phyloP scores from a whole-genome alignment of 345 rosid genomes.

The Populus alba region DNA sequence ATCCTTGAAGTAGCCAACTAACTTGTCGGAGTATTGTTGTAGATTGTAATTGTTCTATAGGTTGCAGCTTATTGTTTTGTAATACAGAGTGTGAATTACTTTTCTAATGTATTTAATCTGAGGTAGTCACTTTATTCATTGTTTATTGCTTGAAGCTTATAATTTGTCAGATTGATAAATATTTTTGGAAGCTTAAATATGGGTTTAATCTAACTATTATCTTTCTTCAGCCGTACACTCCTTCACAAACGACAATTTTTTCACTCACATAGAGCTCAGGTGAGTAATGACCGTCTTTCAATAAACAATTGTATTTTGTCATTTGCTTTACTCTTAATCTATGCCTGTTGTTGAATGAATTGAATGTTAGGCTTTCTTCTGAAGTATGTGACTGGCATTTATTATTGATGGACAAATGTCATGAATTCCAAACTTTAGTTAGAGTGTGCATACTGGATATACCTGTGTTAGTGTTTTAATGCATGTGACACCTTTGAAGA shows the following conservation, averaged over 20 bases:
- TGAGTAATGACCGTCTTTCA: conserved; percentile 20
- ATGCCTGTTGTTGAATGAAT: background rate
- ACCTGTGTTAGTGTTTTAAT: background rate
- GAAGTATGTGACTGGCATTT: background rate
- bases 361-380: background rate
- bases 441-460: background rate
- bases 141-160: background rate
- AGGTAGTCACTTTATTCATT: background rate
- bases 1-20: conserved; percentile 2
- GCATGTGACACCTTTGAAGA: background rate
- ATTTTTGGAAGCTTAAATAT: background rate
- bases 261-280: conserved; percentile 99
- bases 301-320: background rate
- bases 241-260: conserved; percentile 91
- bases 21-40: background rate
- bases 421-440: background rate
- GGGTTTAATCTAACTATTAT: conserved; percentile 19
- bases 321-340: conserved; percentile 2
- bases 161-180: background rate
- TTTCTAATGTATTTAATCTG: background rate
- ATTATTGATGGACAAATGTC: background rate
- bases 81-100: background rate
- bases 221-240: conserved; percentile 63
- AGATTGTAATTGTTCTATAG: background rate
- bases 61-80: background rate